Base-by-base conservation (phyloP, 1,284 basidiomycete species). In the Trametes pubescens region DNA sequence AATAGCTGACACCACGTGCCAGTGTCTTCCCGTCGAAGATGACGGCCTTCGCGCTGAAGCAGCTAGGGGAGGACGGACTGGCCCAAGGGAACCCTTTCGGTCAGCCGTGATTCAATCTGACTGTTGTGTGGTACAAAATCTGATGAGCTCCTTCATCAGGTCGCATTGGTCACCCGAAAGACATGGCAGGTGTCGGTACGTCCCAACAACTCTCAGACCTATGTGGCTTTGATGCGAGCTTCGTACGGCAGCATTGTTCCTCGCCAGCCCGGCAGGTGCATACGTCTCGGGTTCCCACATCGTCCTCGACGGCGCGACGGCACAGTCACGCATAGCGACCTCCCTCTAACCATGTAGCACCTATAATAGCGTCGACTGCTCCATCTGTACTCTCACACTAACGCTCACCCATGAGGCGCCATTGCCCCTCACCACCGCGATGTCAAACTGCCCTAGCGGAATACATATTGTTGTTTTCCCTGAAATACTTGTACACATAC, bases 11-110 rank as follows among this genome's bases (percentile, higher is more conserved):
- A 14, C 6, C 24, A 22, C 37, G 32, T 21, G 49, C 18, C 69
- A 92, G 91, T 10, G 81, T 94, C 18, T 95, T 94, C 79, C 92
- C 92, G 0, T 92, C 90, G 58, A 92, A 90, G 76, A 96, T 96
- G 94, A 96, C 94, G 0, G 85, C 90, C 0, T 94, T 83, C 59
- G 92, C 89, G 4, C 81, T 94, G 71, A 84, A 87, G 71, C 82
- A 79, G 35, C 77, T 78, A 14, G 86, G 87, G 5, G 84, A 84
- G 52, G 82, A 86, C n/a, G 76, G 69, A 2, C 83, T 93, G 64
- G 79, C 78, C 26, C 72, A 76, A 0, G 73, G 72, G 8, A 87
- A 91, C 68, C 91, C 90, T 7, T 87, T 85, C 71, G 89, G 90
- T 87, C 71, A n/a, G 77, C 68, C n/a, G n/a, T n/a, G n/a, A 22